These are phyloP conservation scores for Hypoxylon sp. DNA, from an alignment of 2,329 filamentous ascomycete genomes.

Conservation along the genomic window DNA sequence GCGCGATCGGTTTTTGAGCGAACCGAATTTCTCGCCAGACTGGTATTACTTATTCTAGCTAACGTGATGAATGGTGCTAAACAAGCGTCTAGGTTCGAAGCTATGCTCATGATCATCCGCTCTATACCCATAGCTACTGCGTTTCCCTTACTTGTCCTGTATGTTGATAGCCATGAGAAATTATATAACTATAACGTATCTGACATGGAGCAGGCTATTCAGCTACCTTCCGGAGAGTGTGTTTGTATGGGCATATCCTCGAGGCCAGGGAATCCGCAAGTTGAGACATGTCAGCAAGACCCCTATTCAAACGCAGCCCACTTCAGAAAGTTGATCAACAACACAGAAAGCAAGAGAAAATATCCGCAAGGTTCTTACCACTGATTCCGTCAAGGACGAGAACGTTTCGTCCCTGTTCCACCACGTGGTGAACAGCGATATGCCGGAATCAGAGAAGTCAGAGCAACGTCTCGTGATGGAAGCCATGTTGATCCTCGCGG, in stretches of 20 bases:
- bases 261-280: slow-evolving; percentile 10
- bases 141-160: slow-evolving; percentile 10
- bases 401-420: slow-evolving; percentile 47
- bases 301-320: background rate
- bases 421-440: slow-evolving; percentile 47
- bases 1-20: slow-evolving; percentile 38
- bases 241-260: slow-evolving; percentile 15
- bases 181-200: background rate
- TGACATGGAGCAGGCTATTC: slow-evolving; percentile 3
- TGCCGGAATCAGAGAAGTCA: slow-evolving; percentile 48
- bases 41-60: slow-evolving; percentile 35
- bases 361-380: slow-evolving; percentile 35
- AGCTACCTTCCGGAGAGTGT: slow-evolving; percentile 7
- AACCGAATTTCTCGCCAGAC: slow-evolving; percentile 42
- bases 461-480: slow-evolving; percentile 46
- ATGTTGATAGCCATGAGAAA: background rate
- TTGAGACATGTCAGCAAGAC: slow-evolving; percentile 18
- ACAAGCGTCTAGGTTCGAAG: slow-evolving; percentile 26
- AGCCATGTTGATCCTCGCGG: slow-evolving; percentile 47
- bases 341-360: slow-evolving; percentile 39
- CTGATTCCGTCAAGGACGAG: slow-evolving; percentile 24
- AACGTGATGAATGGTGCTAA: background rate
- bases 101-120: slow-evolving; percentile 30
- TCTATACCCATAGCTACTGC: slow-evolving; percentile 14
- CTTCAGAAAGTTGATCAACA: background rate